Base-by-base conservation (phyloP, 805 yeast species). In the Ogataea paradorogensis region DNA sequence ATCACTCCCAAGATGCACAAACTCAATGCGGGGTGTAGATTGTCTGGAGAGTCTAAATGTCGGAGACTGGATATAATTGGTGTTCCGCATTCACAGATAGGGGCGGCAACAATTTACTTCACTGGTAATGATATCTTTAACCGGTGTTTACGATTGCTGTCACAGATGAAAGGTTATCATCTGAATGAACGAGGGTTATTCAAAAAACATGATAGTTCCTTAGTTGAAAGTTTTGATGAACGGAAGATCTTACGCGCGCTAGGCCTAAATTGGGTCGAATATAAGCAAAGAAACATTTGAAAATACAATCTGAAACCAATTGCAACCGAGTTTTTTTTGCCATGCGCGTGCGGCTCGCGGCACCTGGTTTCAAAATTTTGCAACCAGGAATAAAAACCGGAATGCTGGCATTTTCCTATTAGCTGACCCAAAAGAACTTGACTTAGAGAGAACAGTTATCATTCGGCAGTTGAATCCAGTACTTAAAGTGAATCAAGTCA, bases 111-210 rank as follows among this genome's bases (percentile, higher is more conserved):
- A 50, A 58, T 78, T 6, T 77, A 78, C 52, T 78, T 74, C 48
- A 74, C 78, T 0, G 84, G 84, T 0, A 71, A 75, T 47, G 72
- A 70, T 40, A 58, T 65, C 16, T 75, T 77, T 53, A 78, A 77
- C 52, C 64, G 80, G 37, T 52, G 61, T 23, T 50, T 74, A 23
- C 58, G 83, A 24, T 47, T 61, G 22, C 50, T 68, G 21, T 82
- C 82, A 0, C 44, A 42, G 14, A 56, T 62, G 20, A 59, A 63
- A 36, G 73, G 72, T 0, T 42, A 48, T 32, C 50, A 53, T 24
- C 39, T 78, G 38, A 76, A 58, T 44, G 67, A 68, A 18, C 55
- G 61, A 15, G 83, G 82, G 0, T 54, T 78, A 4, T 74, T 50
- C 39, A 45, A 50, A 4, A 45, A 43, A 7, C 49, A 46, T 1